Evolutionary conservation across 345 rosid genomes (phyloP).

Genomic region (Rhodomyrtus tomentosa): DNA sequence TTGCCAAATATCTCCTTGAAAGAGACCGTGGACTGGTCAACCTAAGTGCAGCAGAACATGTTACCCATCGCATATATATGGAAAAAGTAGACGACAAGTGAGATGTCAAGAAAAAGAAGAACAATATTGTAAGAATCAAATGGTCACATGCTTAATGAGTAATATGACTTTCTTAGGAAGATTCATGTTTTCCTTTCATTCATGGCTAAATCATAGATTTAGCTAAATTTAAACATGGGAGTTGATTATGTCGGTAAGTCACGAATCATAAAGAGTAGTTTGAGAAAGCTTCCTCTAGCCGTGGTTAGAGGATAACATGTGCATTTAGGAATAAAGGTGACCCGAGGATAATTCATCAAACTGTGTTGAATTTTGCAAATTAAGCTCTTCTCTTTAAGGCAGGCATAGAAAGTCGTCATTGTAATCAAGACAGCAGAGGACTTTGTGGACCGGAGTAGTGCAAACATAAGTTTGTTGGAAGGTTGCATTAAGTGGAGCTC

Average conservation of each 20-base stretch:
- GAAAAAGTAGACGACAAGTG: no score
- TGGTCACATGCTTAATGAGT: not conserved
- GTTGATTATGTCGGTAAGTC: not conserved
- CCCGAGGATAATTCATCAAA: not conserved
- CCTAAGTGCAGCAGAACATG: constrained; percentile 14
- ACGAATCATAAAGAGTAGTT: not conserved
- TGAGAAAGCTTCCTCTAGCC: not conserved
- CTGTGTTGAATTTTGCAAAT: not conserved
- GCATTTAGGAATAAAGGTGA: not conserved
- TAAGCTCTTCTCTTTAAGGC: not conserved
- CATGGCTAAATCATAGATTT: not conserved
- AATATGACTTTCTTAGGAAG: not conserved
- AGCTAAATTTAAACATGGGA: not conserved
- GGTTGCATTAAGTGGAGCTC: no score
- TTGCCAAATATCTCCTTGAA: constrained; percentile 25
- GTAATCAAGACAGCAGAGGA: no score
- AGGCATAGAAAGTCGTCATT: no score
- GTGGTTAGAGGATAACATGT: not conserved
- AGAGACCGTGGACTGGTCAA: constrained; percentile 27
- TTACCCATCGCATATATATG: constrained; percentile 17
- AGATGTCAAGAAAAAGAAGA: not conserved
- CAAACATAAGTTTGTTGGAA: no score
- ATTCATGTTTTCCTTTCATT: not conserved
- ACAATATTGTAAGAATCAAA: not conserved
- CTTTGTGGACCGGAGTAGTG: not conserved